A percentile compares a stretch with the other conserved stretches of the same genome.
These are phyloP conservation scores for Salix purpurea DNA, from an alignment of 345 rosid species.

Conservation along the genomic window DNA sequence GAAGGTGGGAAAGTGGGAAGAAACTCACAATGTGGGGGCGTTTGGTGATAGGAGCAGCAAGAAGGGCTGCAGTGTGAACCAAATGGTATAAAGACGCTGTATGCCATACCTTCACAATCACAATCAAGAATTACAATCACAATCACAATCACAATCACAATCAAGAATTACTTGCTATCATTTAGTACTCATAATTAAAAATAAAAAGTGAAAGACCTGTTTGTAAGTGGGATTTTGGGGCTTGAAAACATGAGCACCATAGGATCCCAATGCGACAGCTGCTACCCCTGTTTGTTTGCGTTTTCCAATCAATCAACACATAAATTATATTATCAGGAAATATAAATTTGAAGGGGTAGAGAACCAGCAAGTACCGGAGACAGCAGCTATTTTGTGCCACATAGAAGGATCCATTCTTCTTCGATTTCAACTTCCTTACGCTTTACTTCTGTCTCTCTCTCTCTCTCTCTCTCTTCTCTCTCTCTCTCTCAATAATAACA, in stretches of 20 bases:
- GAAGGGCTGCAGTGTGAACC: constrained; percentile 84
- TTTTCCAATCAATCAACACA: not conserved
- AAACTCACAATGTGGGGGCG: constrained; percentile 59
- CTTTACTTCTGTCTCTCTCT: too few species aligned
- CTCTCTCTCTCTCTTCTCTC: too few species aligned
- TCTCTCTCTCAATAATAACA: too few species aligned
- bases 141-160: constrained; percentile 13
- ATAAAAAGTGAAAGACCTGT: constrained; percentile 42
- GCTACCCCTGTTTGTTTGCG: constrained; percentile 52
- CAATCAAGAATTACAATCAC: not conserved
- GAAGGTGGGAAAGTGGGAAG: not conserved
- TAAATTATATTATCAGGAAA: not conserved
- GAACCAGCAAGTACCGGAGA: constrained; percentile 47
- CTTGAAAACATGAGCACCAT: constrained; percentile 77
- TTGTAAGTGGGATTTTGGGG: constrained; percentile 74
- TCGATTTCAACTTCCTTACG: not conserved
- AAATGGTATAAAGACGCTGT: constrained; percentile 89
- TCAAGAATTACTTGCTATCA: not conserved
- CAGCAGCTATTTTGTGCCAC: constrained; percentile 90
- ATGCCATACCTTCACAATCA: constrained; percentile 69
- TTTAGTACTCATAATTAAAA: not conserved
- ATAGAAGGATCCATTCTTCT: constrained; percentile 51
- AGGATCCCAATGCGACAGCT: constrained; percentile 88
- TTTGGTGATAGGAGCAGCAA: constrained; percentile 72
- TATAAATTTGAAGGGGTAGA: not conserved